These are phyloP conservation scores for Acacia confusa DNA, from an alignment of 306 rosid species.

Conservation along the genomic window DNA sequence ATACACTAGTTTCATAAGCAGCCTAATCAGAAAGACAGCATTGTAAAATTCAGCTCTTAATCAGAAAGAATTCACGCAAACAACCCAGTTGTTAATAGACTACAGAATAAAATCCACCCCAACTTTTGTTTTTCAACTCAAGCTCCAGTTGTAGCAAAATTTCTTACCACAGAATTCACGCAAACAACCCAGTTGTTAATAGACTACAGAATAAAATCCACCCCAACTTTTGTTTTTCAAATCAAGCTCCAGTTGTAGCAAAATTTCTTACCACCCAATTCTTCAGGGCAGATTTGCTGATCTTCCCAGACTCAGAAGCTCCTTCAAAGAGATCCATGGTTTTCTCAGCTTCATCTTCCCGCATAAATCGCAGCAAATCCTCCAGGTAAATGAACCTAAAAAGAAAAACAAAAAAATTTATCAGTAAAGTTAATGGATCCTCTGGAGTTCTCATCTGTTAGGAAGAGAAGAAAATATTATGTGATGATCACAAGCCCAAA, in stretches of 20 bases:
- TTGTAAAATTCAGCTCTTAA: background rate
- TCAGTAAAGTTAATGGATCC: background rate
- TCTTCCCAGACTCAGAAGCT: conserved; percentile 49
- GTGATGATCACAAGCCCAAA: no score
- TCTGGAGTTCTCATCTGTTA: background rate
- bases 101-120: background rate
- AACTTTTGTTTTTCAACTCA: background rate
- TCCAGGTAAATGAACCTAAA: conserved; percentile 50
- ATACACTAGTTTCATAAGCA: background rate
- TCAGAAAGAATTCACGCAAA: background rate
- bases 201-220: background rate
- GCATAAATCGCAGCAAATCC: conserved; percentile 67
- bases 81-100: background rate
- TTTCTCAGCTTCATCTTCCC: conserved; percentile 59
- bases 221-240: background rate
- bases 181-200: background rate
- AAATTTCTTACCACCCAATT: conserved; percentile 69
- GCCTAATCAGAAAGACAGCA: background rate
- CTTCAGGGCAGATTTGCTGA: conserved; percentile 60
- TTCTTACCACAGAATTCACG: conserved; percentile 77
- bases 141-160: background rate
- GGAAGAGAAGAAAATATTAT: background rate
- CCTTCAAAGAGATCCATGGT: conserved; percentile 68
- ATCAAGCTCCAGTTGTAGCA: background rate
- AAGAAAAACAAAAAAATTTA: background rate